Evolutionary conservation across 1,139 yeast species (phyloP).

Genomic region (Candida labiduridarum): DNA sequence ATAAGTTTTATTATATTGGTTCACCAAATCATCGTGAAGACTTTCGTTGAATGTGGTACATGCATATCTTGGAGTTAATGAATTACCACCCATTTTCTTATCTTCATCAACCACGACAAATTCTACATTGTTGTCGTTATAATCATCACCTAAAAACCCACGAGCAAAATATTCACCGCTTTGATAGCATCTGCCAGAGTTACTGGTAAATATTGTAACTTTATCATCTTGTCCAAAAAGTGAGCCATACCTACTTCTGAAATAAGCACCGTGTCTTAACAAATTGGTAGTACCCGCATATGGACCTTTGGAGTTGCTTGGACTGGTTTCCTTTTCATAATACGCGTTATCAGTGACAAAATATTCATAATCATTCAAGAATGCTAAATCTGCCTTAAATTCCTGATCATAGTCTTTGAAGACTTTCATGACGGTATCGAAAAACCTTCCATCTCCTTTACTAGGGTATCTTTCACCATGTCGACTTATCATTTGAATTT

Average conservation of each 20-base stretch:
- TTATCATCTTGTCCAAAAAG: conserved; percentile 22
- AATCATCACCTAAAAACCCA: conserved; percentile 35
- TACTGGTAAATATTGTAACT: conserved; percentile 37
- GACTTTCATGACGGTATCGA: conserved; percentile 21
- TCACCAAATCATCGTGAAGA: conserved; percentile 11
- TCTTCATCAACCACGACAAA: conserved; percentile 28
- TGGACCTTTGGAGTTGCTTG: conserved; percentile 26
- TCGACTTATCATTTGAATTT: conserved; percentile 62
- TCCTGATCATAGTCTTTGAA: conserved; percentile 24
- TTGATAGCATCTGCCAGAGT: conserved; percentile 32
- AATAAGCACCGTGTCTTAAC: conserved; percentile 35
- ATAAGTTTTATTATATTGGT: conserved; percentile 23
- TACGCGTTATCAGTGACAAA: conserved; percentile 28
- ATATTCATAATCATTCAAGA: conserved; percentile 36
- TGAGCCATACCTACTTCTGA: conserved; percentile 33
- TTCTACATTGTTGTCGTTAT: conserved; percentile 20
- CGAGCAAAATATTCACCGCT: conserved; percentile 34
- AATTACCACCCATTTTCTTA: conserved; percentile 34
- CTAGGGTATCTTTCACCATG: conserved; percentile 76
- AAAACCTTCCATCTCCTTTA: conserved; percentile 27
- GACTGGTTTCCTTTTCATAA: conserved; percentile 36
- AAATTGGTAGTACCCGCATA: conserved; percentile 37
- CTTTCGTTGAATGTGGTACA: conserved; percentile 27
- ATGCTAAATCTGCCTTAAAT: conserved; percentile 33
- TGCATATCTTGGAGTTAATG: conserved; percentile 32